Conservation (phyloP, 2,329 filamentous ascomycete genomes). For the Gnomoniopsis sp. region DNA sequence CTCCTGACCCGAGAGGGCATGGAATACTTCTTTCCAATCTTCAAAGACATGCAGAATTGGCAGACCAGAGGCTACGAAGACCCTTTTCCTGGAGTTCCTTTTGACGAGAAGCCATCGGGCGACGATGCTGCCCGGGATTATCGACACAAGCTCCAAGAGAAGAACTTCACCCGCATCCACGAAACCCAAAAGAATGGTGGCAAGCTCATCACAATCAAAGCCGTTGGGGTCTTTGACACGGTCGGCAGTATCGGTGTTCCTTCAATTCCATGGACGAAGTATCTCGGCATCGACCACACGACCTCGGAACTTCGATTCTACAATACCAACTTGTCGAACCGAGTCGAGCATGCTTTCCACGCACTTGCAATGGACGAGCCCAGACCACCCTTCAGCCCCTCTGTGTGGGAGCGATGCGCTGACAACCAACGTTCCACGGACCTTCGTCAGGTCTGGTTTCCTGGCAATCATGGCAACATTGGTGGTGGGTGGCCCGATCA, state of each 20-base stretch:
- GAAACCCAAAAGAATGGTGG: conserved; percentile 31
- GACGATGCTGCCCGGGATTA: conserved; percentile 39
- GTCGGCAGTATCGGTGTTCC: conserved; percentile 47
- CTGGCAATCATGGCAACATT: conserved; percentile 67
- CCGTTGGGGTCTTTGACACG: conserved; percentile 50
- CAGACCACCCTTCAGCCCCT: conserved; percentile 50
- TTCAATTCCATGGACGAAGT: conserved; percentile 41
- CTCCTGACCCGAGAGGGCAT: conserved; percentile 51
- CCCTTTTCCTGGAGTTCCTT: conserved; percentile 43
- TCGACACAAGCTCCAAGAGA: conserved; percentile 39
- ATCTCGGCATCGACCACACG: conserved; percentile 41
- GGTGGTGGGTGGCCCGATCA: conserved; percentile 63
- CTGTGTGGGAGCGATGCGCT: conserved; percentile 48
- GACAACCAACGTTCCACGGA: conserved; percentile 37
- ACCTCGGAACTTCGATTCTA: conserved; percentile 49
- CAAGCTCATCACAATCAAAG: conserved; percentile 43
- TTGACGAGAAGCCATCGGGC: conserved; percentile 46
- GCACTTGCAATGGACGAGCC: conserved; percentile 57
- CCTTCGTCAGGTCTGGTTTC: conserved; percentile 60
- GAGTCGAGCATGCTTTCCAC: conserved; percentile 56
- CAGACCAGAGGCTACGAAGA: conserved; percentile 41
- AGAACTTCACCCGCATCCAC: conserved; percentile 38
- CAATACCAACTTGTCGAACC: conserved; percentile 49
- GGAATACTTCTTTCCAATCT: conserved; percentile 52
- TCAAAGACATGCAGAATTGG: conserved; percentile 56